Conservation (phyloP, 768 basidiomycete genomes). For the Pulveroboletus ravenelii region DNA sequence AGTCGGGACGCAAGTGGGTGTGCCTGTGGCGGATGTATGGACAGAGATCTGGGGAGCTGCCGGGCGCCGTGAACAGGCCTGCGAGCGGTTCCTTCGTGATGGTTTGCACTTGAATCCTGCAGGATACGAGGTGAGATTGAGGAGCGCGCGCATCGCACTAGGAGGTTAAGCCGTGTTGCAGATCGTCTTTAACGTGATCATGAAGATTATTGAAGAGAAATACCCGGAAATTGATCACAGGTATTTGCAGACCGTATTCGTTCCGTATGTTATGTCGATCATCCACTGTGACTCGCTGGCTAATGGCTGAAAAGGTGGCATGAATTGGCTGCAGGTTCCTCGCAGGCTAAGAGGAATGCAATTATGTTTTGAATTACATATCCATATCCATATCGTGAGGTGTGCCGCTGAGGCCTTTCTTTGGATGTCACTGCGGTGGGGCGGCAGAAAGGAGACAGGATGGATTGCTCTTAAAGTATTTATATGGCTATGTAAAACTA, state of each 20-base stretch:
- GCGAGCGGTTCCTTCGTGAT: conserved; percentile 57
- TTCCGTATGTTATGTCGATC: conserved; percentile 49
- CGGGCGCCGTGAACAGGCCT: conserved; percentile 50
- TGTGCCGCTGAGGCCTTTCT: no score
- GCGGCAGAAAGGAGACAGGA: no score
- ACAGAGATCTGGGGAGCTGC: conserved; percentile 66
- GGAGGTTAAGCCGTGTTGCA: conserved; percentile 24
- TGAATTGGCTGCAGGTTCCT: conserved; percentile 19
- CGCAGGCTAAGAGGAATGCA: conserved; percentile 18
- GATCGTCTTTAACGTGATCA: conserved; percentile 65
- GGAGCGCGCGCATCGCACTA: background rate
- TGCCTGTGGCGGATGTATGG: conserved; percentile 70
- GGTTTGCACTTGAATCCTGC: conserved; percentile 76
- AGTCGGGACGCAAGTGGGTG: conserved; percentile 38
- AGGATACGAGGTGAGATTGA: conserved; percentile 62
- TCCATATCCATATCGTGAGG: background rate
- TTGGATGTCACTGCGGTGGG: no score
- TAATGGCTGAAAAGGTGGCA: conserved; percentile 18
- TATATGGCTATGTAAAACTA: no score
- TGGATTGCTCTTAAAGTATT: no score
- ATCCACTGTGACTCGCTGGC: background rate
- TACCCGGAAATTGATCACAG: conserved; percentile 71
- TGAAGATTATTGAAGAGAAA: conserved; percentile 48
- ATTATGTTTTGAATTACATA: background rate
- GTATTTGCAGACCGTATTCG: conserved; percentile 53